phyloP scores from a whole-genome alignment of 2,329 filamentous ascomycete genomes.

The Stagonosporopsis chrysanthemi region DNA sequence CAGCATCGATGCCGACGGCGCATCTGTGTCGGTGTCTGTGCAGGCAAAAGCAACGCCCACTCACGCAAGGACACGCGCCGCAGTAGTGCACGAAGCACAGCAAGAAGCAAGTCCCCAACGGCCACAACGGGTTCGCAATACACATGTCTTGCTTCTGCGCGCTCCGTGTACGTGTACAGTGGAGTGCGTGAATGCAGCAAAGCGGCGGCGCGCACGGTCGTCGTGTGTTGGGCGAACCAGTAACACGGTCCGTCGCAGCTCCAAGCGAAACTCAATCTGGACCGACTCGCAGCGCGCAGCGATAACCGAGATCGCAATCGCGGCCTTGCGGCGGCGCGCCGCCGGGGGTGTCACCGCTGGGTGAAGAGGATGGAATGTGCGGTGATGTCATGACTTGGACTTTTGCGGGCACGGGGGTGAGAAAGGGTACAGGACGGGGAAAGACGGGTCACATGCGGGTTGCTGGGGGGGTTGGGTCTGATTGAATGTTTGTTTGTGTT shows the following conservation, averaged over 20 bases:
- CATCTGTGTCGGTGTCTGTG: neutral
- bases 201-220: neutral
- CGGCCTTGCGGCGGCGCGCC: too few relatives aligned
- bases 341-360: neutral
- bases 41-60: neutral
- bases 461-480: neutral
- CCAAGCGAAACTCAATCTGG: constrained; percentile 9
- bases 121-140: constrained; percentile 4
- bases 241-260: neutral
- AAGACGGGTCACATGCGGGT: neutral
- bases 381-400: constrained; percentile 9
- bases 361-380: neutral
- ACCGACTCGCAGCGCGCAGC: neutral
- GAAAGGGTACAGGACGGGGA: too few relatives aligned
- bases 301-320: constrained; percentile 16
- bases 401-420: neutral
- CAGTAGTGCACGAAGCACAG: neutral
- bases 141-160: constrained; percentile 5
- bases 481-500: neutral
- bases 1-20: neutral
- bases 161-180: neutral
- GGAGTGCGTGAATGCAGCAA: neutral
- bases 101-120: neutral
- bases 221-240: too few relatives aligned
- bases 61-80: neutral